Conservation (phyloP, 164 flowering plant genomes). For the Piper betle region DNA sequence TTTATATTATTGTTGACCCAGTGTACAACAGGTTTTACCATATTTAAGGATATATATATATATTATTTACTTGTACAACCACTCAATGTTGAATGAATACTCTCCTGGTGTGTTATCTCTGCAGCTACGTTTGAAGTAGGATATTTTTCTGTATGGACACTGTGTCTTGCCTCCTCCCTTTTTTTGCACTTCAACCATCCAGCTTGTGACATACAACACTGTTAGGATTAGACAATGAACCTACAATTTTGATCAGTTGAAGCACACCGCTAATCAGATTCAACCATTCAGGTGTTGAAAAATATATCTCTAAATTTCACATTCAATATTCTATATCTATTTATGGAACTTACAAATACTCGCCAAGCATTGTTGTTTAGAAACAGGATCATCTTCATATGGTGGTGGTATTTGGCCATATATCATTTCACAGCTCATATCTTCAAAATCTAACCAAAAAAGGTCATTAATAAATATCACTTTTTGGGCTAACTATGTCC, state of each 20-base stretch:
- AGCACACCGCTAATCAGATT: neutral
- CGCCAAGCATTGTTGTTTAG: slow-evolving; percentile 58
- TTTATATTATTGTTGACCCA: no score
- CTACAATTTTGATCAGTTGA: slow-evolving; percentile 22
- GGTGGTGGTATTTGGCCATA: slow-evolving; percentile 80
- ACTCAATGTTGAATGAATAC: no score
- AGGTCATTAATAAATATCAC: no score
- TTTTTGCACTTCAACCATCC: slow-evolving; percentile 26
- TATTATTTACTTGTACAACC: no score
- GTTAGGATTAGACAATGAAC: slow-evolving; percentile 59
- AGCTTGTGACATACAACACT: slow-evolving; percentile 52
- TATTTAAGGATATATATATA: no score
- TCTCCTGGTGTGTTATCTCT: neutral
- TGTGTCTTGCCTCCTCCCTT: neutral
- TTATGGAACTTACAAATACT: slow-evolving; percentile 45
- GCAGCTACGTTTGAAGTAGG: neutral
- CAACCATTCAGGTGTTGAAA: no score
- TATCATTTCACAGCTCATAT: slow-evolving; percentile 96
- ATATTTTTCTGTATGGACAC: neutral
- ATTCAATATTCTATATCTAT: neutral
- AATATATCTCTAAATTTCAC: neutral
- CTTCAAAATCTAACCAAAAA: slow-evolving; percentile 72
- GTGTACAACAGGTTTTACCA: no score
- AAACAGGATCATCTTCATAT: slow-evolving; percentile 71
- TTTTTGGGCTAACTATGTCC: no score